These are phyloP conservation scores for Inga oerstediana DNA, from an alignment of 306 rosid species.

Conservation along the genomic window DNA sequence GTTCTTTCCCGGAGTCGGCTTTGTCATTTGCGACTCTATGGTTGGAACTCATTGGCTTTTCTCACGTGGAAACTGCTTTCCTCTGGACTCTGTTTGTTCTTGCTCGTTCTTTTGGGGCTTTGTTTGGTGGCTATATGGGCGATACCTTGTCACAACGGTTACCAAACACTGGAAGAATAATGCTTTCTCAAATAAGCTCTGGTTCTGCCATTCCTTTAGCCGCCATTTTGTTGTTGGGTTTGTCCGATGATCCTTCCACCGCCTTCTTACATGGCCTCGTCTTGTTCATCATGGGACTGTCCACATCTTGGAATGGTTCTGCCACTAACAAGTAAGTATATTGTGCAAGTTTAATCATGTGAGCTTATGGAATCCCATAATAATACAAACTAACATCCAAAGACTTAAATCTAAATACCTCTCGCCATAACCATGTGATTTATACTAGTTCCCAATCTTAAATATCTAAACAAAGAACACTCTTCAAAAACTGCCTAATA, in stretches of 20 bases:
- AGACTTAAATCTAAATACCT: no score
- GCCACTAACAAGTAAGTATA: constrained; percentile 78
- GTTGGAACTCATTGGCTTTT: constrained; percentile 88
- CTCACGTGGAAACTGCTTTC: constrained; percentile 66
- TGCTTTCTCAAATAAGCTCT: constrained; percentile 79
- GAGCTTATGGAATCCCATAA: background rate
- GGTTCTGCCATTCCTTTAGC: constrained; percentile 79
- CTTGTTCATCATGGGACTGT: constrained; percentile 72
- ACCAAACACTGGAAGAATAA: constrained; percentile 75
- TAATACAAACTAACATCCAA: no score
- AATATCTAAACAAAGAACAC: no score
- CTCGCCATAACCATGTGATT: no score
- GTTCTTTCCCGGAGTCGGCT: constrained; percentile 85
- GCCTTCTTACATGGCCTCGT: constrained; percentile 65
- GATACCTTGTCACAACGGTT: constrained; percentile 60
- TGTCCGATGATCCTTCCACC: constrained; percentile 74
- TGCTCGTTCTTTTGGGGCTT: constrained; percentile 68
- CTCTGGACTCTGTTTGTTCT: constrained; percentile 64
- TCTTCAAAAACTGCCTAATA: no score
- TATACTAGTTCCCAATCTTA: no score
- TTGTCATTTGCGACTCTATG: constrained; percentile 80
- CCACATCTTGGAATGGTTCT: constrained; percentile 66
- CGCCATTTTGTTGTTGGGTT: constrained; percentile 56
- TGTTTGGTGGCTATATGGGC: constrained; percentile 86
- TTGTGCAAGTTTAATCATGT: background rate